Percentiles rank a stretch among this genome's conserved stretches.
Conservation (phyloP, 768 basidiomycete genomes). For the Mycena crocata region DNA sequence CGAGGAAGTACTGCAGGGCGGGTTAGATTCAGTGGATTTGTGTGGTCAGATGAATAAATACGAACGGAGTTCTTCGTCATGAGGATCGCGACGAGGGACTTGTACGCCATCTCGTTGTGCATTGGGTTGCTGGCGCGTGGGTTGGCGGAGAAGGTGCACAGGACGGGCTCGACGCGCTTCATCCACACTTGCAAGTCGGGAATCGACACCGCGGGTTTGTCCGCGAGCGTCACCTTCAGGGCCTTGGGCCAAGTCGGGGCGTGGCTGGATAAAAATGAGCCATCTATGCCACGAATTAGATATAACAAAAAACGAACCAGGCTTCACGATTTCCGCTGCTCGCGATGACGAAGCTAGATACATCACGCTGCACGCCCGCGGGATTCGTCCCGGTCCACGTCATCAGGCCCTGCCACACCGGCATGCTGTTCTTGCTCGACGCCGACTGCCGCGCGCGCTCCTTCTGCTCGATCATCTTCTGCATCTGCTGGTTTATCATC, state of each 20-base stretch:
- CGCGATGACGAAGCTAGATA: constrained; percentile 21
- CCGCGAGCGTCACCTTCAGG: constrained; percentile 54
- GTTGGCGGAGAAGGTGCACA: constrained; percentile 55
- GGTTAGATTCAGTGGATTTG: not conserved
- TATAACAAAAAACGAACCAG: constrained; percentile 45
- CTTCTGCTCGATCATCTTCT: constrained; percentile 61
- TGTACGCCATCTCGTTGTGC: constrained; percentile 61
- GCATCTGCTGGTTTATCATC: constrained; percentile 51
- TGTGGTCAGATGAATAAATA: constrained; percentile 6
- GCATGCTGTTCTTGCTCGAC: constrained; percentile 30
- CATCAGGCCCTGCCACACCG: constrained; percentile 32
- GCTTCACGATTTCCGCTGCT: constrained; percentile 27
- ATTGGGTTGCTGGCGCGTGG: constrained; percentile 40
- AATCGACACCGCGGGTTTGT: constrained; percentile 53
- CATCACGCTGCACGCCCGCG: constrained; percentile 10
- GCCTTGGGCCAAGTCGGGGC: constrained; percentile 64
- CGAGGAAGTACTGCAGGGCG: constrained; percentile 57
- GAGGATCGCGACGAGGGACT: constrained; percentile 55
- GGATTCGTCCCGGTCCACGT: constrained; percentile 23
- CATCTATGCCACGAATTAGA: not conserved
- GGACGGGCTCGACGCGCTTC: constrained; percentile 49
- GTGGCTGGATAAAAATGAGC: constrained; percentile 49
- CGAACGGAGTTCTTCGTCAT: constrained; percentile 58
- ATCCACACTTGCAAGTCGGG: constrained; percentile 62
- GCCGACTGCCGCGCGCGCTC: constrained; percentile 40